Evolutionary conservation across 768 basidiomycete species (phyloP).

Genomic region (Lentinula detonsa): DNA sequence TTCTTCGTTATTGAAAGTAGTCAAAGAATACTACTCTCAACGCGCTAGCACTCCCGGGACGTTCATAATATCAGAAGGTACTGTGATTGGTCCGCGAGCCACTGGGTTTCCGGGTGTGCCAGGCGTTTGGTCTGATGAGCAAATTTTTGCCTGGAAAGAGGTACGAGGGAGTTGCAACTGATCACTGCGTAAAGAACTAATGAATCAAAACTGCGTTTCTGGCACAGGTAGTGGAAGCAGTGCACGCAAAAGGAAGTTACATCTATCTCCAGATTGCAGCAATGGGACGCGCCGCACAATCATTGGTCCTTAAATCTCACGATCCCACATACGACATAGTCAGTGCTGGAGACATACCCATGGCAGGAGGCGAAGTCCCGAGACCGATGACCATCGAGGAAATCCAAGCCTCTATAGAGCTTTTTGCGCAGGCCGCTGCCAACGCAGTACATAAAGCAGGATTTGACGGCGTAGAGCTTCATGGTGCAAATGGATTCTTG

Average conservation of each 20-base stretch:
- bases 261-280: slow-evolving; percentile 44
- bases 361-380: slow-evolving; percentile 8
- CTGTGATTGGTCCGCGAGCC: slow-evolving; percentile 22
- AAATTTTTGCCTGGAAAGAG: slow-evolving; percentile 17
- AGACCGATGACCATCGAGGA: slow-evolving; percentile 29
- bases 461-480: slow-evolving; percentile 51
- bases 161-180: not conserved
- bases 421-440: slow-evolving; percentile 35
- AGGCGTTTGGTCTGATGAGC: slow-evolving; percentile 30
- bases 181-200: not conserved
- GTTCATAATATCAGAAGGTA: slow-evolving; percentile 33
- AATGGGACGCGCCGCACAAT: slow-evolving; percentile 27
- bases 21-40: slow-evolving; percentile 21
- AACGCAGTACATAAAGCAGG: slow-evolving; percentile 37
- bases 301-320: slow-evolving; percentile 12
- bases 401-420: slow-evolving; percentile 27
- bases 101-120: slow-evolving; percentile 25
- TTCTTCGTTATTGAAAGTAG: slow-evolving; percentile 14
- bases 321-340: slow-evolving; percentile 15
- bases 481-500: slow-evolving; percentile 23
- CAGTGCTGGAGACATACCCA: slow-evolving; percentile 14
- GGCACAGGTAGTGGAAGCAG: slow-evolving; percentile 37
- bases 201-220: not conserved
- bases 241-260: slow-evolving; percentile 42
- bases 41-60: slow-evolving; percentile 23